These are phyloP conservation scores for Rhytidhysteron rufulum DNA, from an alignment of 2,329 filamentous ascomycete species.

Conservation along the genomic window DNA sequence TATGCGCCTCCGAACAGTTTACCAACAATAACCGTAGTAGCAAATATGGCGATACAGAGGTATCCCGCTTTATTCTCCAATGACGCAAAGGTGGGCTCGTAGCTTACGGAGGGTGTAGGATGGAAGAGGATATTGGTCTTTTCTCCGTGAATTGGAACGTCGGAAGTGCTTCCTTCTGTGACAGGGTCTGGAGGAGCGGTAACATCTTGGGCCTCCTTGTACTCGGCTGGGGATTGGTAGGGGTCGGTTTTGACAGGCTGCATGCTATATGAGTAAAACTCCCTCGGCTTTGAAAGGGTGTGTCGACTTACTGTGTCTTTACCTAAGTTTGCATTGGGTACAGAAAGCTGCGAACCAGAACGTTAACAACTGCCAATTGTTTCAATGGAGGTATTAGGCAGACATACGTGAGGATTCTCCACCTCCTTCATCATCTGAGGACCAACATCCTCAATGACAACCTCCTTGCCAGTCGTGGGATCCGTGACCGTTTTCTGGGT, in stretches of 20 bases:
- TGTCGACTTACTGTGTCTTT: conserved; percentile 57
- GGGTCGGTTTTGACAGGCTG: conserved; percentile 66
- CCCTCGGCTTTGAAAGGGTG: neutral
- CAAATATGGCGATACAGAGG: conserved; percentile 66
- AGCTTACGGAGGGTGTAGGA: conserved; percentile 84
- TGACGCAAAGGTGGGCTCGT: conserved; percentile 77
- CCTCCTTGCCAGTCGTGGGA: conserved; percentile 80
- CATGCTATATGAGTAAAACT: conserved; percentile 9
- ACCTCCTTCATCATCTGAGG: conserved; percentile 65
- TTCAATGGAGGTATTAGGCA: neutral
- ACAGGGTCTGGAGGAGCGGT: conserved; percentile 88
- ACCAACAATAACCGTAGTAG: conserved; percentile 72
- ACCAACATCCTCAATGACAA: conserved; percentile 80
- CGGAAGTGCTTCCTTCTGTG: conserved; percentile 75
- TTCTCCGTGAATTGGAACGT: conserved; percentile 92
- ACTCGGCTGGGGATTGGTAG: conserved; percentile 71
- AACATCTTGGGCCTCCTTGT: conserved; percentile 80
- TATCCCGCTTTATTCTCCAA: conserved; percentile 72
- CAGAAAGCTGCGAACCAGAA: conserved; percentile 62
- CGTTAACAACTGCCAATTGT: neutral
- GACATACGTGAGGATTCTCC: conserved; percentile 64
- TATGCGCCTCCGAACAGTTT: conserved; percentile 75
- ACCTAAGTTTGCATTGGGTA: conserved; percentile 85
- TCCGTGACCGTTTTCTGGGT: conserved; percentile 68
- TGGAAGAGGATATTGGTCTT: conserved; percentile 97